Evolutionary conservation across 768 basidiomycete species (phyloP), one percentile per base, ranked within the genome.

Genomic region (Suillus subluteus): DNA sequence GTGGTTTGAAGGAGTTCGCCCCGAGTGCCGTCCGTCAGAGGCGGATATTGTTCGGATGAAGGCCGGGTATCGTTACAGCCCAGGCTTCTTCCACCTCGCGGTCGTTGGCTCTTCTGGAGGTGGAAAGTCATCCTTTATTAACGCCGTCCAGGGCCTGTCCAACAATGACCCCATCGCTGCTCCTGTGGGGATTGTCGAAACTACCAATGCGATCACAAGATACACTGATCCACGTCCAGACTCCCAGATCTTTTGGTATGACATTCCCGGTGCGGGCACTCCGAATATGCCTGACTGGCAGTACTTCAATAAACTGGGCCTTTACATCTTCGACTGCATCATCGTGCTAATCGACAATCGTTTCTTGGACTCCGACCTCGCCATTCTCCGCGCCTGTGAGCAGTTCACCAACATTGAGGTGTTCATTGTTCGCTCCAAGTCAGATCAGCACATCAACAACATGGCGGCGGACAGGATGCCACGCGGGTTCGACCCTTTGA

Each of bases 391-490:
- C 26, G 50, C 66, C 26, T 71, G 69, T 43, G 70, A 69, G 62
- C 61, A 54, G 9, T 68, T 63, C n/a, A 71, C 64, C 64, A 65
- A 70, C 21, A 76, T 76, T 48, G 73, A 74, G 18, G 66, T 63
- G n/a, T 71, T 69, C 58, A 73, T 76, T 30, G 74, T 78, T 32
- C 79, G 78, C 3, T 79, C 79, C 13, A 78, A 80, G 58, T 73
- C 79, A 1, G 78, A 79, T 59, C 72, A 72, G 16, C 74, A 75
- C 30, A 73, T 76, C 43, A 55, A 50, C n/a, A 74, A 75, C 15
- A 4, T 67, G 63, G 71, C 72, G 68, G 65, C 0, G 9, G 70
- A 75, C 0, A n/a, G 3, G 44, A 46, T 46, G 44, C 44, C 44
- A 11, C 69, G 41, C 65, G 73, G 71, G 0, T 73, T 68, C 7